phyloP scores from a whole-genome alignment of 164 flowering plant species.

The Piper longum region DNA sequence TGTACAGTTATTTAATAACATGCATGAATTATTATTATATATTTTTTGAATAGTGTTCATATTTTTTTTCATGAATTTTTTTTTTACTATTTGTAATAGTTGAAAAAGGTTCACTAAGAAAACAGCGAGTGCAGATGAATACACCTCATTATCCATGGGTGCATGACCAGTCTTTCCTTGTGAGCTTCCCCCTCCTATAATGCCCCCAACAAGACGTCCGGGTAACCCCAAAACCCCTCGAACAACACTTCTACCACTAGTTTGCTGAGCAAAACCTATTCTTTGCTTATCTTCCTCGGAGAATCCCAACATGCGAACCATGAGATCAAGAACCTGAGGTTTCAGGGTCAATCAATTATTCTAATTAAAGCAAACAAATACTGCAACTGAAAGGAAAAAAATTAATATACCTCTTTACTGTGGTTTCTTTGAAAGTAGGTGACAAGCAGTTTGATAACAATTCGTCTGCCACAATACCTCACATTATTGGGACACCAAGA shows the following conservation, averaged over 20 bases:
- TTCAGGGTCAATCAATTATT: not conserved
- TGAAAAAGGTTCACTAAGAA: not conserved
- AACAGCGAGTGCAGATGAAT: slow-evolving; percentile 1
- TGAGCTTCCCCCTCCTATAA: slow-evolving; percentile 76
- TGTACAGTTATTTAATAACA: not conserved
- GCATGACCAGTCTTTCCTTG: slow-evolving; percentile 26
- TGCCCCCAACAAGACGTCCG: slow-evolving; percentile 95
- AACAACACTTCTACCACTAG: slow-evolving; percentile 88
- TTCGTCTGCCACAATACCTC: slow-evolving; percentile 56
- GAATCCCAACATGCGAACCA: slow-evolving; percentile 96
- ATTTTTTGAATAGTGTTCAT: too few species aligned
- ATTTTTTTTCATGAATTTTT: too few species aligned
- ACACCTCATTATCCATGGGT: slow-evolving; percentile 73
- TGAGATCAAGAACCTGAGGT: slow-evolving; percentile 81
- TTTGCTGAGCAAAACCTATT: slow-evolving; percentile 87
- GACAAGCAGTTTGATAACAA: slow-evolving; percentile 85
- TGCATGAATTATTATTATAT: not conserved
- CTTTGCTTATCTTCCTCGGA: slow-evolving; percentile 93
- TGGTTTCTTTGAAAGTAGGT: slow-evolving; percentile 95
- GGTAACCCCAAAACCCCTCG: slow-evolving; percentile 94
- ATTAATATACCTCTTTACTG: slow-evolving; percentile 77
- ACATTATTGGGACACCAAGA: not conserved
- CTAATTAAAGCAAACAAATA: not conserved
- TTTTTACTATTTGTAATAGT: too few species aligned
- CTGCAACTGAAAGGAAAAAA: not conserved